These are phyloP conservation scores for Eutrema heterophyllum DNA, from an alignment of 345 rosid genomes.

Conservation along the genomic window DNA sequence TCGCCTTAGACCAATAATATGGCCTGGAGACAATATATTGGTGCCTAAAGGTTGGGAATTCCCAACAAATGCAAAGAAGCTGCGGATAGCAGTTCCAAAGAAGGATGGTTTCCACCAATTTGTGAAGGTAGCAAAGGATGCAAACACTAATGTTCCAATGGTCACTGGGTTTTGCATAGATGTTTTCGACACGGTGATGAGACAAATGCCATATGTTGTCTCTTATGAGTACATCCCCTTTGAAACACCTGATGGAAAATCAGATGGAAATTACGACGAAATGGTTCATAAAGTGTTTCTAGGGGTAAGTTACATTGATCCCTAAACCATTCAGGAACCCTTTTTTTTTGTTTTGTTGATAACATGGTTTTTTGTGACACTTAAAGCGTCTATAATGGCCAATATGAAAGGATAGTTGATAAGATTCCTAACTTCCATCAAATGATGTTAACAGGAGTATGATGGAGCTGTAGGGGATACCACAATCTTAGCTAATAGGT, in stretches of 20 bases:
- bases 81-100: conserved; percentile 47
- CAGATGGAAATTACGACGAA: conserved; percentile 34
- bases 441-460: conserved; percentile 36
- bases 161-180: conserved; percentile 41
- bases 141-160: neutral
- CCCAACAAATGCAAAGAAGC: conserved; percentile 40
- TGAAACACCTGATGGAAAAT: conserved; percentile 19
- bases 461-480: conserved; percentile 78
- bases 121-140: conserved; percentile 34
- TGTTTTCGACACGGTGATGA: conserved; percentile 37
- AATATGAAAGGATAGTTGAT: no score
- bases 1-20: conserved; percentile 22
- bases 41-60: conserved; percentile 46
- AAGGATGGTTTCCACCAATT: conserved; percentile 37
- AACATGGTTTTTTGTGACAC: no score
- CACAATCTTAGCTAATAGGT: conserved; percentile 51
- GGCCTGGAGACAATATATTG: conserved; percentile 21
- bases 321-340: neutral
- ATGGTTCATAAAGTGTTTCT: conserved; percentile 39
- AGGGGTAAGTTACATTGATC: conserved; percentile 31
- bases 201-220: conserved; percentile 43
- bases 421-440: no score
- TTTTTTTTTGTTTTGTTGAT: no score
- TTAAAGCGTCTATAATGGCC: no score
- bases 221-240: conserved; percentile 37